Percentiles rank a stretch among this genome's conserved stretches.
phyloP scores from a whole-genome alignment of 2,329 filamentous ascomycete species.

The Cylindrodendrum hubeiense region DNA sequence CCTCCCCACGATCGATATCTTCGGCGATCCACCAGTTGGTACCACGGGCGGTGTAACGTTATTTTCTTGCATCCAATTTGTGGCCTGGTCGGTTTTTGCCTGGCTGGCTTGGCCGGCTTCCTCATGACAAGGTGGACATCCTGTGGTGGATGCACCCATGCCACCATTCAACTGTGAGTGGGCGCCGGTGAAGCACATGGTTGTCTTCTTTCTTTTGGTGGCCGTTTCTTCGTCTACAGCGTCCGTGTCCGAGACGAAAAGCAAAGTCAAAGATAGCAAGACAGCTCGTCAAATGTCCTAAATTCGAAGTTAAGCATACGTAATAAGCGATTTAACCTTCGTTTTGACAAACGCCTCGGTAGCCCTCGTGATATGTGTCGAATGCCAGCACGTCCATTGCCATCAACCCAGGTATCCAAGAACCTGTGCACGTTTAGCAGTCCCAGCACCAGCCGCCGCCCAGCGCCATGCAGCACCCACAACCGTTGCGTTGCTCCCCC shows the following conservation, averaged over 20 bases:
- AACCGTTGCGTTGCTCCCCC: neutral
- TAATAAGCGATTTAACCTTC: neutral
- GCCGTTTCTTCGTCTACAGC: neutral
- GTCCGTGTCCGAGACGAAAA: neutral
- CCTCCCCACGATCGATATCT: neutral
- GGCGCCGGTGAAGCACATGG: neutral
- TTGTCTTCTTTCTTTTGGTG: neutral
- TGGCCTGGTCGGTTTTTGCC: neutral
- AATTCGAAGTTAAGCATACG: neutral
- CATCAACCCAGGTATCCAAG: neutral
- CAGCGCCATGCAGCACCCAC: constrained; percentile 2
- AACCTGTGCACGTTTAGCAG: neutral
- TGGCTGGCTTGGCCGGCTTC: neutral
- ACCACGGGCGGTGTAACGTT: constrained; percentile 1
- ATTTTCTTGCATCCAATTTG: neutral
- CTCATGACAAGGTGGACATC: neutral
- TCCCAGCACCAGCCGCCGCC: neutral
- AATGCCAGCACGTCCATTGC: neutral
- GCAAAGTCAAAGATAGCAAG: neutral
- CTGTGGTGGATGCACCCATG: constrained; percentile 2
- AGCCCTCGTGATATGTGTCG: neutral
- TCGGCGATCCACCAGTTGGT: neutral
- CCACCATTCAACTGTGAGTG: neutral
- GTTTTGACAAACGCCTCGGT: neutral
- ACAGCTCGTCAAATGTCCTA: neutral